phyloP scores from a whole-genome alignment of 257 asterid species.

The Penstemon newberryi region DNA sequence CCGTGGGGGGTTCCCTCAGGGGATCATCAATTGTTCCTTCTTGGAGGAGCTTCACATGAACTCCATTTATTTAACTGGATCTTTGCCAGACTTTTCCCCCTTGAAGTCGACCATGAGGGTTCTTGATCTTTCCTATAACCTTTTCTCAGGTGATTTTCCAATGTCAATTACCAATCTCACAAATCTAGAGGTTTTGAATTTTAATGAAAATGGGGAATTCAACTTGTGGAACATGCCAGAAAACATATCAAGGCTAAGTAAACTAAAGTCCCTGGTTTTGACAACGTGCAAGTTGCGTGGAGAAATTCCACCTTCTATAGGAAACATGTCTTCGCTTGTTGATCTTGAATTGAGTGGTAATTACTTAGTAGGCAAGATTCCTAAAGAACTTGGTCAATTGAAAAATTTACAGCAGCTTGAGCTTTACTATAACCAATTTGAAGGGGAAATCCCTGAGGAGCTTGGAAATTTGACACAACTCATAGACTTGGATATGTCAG shows the following conservation, averaged over 20 bases:
- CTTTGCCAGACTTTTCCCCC: constrained; percentile 69
- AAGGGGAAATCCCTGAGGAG: constrained; percentile 75
- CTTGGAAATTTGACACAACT: constrained; percentile 69
- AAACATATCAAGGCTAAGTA: constrained; percentile 41
- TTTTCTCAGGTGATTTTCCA: constrained; percentile 69
- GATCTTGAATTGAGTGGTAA: constrained; percentile 86
- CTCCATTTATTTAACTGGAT: constrained; percentile 42
- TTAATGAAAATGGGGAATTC: constrained; percentile 57
- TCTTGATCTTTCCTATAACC: constrained; percentile 70
- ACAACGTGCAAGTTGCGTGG: constrained; percentile 67
- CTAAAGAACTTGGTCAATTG: constrained; percentile 58
- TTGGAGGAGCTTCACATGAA: constrained; percentile 60
- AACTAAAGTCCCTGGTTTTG: constrained; percentile 49
- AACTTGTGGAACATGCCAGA: constrained; percentile 65
- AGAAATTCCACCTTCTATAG: constrained; percentile 45
- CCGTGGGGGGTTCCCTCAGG: constrained; percentile 50
- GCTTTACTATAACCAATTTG: constrained; percentile 74
- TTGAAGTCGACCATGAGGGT: constrained; percentile 37
- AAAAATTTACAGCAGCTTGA: constrained; percentile 64
- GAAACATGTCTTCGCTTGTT: constrained; percentile 68
- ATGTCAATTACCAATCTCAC: constrained; percentile 65
- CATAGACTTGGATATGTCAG: constrained; percentile 69
- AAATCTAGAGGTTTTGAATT: constrained; percentile 51
- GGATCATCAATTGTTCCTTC: constrained; percentile 55
- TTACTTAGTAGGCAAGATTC: constrained; percentile 55